Base-by-base conservation (phyloP, 352 stramenopile genomes). In the Phytophthora citrophthora region DNA sequence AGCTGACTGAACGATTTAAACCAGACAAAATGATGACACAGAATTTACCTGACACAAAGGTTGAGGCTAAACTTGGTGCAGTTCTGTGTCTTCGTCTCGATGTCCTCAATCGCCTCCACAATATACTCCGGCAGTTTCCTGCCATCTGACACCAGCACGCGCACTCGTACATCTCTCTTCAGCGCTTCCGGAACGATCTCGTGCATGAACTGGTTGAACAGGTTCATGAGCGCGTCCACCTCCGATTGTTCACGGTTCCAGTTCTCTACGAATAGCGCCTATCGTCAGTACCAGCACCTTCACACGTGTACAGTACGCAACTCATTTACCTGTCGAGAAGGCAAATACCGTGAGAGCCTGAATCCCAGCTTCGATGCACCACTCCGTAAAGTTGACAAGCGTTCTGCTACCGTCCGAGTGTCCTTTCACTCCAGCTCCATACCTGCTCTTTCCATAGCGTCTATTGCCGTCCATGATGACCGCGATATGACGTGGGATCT, bases 391-490 rank as follows among this genome's bases (percentile, higher is more conserved):
- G 39, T 97, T 82, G 8, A 97, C 93, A 15, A 99, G 80, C 61
- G 94, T 98, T 76, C 91, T 95, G 58, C 93, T 97, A 38, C 97
- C 97, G 61, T 98, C 95, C 67, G 89, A 93, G 70, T 99, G 97
- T 45, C 97, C 97, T 69, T 80, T 74, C 32, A 95, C 72, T 1
- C 83, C 79, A 0, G 76, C 64, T 23, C 88, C 88, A 59, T 95
- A 94, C 36, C 83, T 92, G 15, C 61, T 77, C 57, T 93, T 95
- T 4, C 96, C 95, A 77, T 97, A 99, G 51, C 97, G 90, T 31
- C 94, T 89, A 68, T 99, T 99, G 36, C 97, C 97, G 63, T 99
- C 97, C 81, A 98, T 98, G 63, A 99, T 98, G 49, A 99, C 90
- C 0, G 95, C 97, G 16, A 99, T 89, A 54, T 99, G 96, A 9